These are phyloP conservation scores for Malus sieversii DNA, from an alignment of 306 rosid genomes.

Conservation along the genomic window DNA sequence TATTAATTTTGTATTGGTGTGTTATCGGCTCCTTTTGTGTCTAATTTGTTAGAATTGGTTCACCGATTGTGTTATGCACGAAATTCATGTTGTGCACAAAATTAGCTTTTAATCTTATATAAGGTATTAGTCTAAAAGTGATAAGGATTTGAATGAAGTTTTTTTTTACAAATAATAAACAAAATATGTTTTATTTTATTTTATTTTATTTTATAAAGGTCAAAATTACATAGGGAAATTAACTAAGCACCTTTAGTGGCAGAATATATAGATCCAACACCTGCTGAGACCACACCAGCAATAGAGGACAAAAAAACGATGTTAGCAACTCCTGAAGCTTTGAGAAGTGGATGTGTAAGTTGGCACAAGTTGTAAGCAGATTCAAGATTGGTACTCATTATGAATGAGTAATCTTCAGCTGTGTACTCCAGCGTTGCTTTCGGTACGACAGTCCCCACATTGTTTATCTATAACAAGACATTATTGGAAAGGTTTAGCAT, in stretches of 20 bases:
- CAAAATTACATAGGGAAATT: neutral
- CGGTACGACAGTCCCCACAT: constrained; percentile 53
- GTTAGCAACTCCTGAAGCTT: constrained; percentile 32
- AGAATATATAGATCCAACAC: constrained; percentile 7
- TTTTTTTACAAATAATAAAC: too few relatives aligned
- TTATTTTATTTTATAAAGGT: constrained; percentile 27
- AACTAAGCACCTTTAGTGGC: constrained; percentile 33
- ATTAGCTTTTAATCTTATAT: too few relatives aligned
- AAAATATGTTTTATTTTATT: neutral
- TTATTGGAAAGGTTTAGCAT: too few relatives aligned
- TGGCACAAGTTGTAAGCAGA: constrained; percentile 36
- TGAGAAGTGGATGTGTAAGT: constrained; percentile 45
- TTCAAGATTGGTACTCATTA: constrained; percentile 34
- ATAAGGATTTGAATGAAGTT: too few relatives aligned
- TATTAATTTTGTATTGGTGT: too few relatives aligned
- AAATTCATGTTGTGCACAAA: too few relatives aligned
- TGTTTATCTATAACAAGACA: constrained; percentile 33
- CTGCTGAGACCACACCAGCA: constrained; percentile 10
- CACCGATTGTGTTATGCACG: too few relatives aligned
- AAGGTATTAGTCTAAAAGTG: too few relatives aligned
- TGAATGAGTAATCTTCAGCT: constrained; percentile 21
- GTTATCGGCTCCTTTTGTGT: too few relatives aligned
- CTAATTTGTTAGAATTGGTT: too few relatives aligned
- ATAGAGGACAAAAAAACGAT: constrained; percentile 32
- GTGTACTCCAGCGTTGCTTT: constrained; percentile 54